Conservation (phyloP, 192 early-diverging fungal species). For the Backusella psychrophila region DNA sequence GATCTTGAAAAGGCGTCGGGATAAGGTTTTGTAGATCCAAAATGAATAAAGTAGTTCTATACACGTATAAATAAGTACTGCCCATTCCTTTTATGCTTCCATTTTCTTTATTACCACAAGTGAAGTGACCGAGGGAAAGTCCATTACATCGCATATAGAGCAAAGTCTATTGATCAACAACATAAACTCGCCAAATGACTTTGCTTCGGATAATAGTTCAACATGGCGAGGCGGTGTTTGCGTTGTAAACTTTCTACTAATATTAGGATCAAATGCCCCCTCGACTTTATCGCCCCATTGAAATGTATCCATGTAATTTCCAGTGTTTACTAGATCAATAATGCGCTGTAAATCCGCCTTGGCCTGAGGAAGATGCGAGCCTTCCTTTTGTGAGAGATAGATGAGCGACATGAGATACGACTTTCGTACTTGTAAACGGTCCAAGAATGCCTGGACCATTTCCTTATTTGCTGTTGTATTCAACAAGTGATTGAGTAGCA, state of each 20-base stretch:
- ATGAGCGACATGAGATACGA: constrained; percentile 41
- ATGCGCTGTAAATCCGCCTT: constrained; percentile 20
- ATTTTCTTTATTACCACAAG: constrained; percentile 38
- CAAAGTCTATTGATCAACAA: constrained; percentile 30
- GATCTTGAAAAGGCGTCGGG: constrained; percentile 57
- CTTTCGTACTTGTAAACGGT: constrained; percentile 33
- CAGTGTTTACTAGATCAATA: constrained; percentile 3
- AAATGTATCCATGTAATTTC: constrained; percentile 23
- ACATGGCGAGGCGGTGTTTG: constrained; percentile 65
- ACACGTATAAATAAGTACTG: neutral
- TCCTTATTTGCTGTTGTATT: neutral
- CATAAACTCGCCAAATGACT: constrained; percentile 42
- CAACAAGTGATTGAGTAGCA: constrained; percentile 11
- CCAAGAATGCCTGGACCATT: constrained; percentile 15
- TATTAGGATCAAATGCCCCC: constrained; percentile 57
- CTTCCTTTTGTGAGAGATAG: constrained; percentile 42
- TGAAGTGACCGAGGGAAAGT: constrained; percentile 41
- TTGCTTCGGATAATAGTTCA: constrained; percentile 35
- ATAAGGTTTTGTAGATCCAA: constrained; percentile 41
- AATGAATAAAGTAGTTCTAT: constrained; percentile 53
- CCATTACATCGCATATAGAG: constrained; percentile 39
- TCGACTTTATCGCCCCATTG: constrained; percentile 36
- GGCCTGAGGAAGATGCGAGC: constrained; percentile 39
- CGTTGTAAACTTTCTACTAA: constrained; percentile 61
- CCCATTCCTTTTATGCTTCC: neutral